Percentiles rank a stretch among this genome's conserved stretches.
phyloP scores from a whole-genome alignment of 192 early-diverging fungal genomes.

The Rhizoclosmatium sp. region DNA sequence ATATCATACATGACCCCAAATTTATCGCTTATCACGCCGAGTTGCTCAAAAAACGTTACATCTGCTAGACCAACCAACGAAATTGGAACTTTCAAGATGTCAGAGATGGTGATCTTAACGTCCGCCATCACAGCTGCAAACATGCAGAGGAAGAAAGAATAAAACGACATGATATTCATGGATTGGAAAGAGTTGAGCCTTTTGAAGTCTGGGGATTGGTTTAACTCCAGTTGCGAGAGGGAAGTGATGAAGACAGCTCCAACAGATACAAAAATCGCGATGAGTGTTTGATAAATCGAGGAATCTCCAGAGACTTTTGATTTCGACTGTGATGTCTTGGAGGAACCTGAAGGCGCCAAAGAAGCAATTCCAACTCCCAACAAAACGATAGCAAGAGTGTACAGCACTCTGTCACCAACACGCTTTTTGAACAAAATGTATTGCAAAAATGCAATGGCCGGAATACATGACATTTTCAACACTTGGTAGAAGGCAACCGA shows the following conservation, averaged over 20 bases:
- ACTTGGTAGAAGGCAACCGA: conserved; percentile 36
- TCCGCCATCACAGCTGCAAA: conserved; percentile 16
- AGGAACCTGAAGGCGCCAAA: neutral
- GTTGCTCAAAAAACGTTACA: neutral
- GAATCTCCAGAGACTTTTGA: neutral
- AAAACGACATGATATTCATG: conserved; percentile 30
- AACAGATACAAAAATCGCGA: conserved; percentile 20
- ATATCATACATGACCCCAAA: conserved; percentile 1
- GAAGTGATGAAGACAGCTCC: conserved; percentile 24
- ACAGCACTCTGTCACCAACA: neutral
- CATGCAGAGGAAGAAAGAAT: conserved; percentile 22
- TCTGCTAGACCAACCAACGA: neutral
- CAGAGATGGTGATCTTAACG: conserved; percentile 16
- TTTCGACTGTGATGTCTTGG: neutral
- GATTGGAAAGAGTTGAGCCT: conserved; percentile 20
- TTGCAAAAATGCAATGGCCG: conserved; percentile 21
- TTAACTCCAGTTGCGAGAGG: conserved; percentile 26
- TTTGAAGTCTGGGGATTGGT: conserved; percentile 16
- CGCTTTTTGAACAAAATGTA: conserved; percentile 11
- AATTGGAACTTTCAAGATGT: neutral
- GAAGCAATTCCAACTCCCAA: conserved; percentile 10
- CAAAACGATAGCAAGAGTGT: conserved; percentile 17
- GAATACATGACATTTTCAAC: conserved; percentile 29
- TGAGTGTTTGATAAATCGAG: neutral
- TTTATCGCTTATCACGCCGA: neutral